Percentiles rank a stretch among this genome's conserved stretches.
Conservation (phyloP, 2,329 filamentous ascomycete species). For the Ceratocystis cacaofunesta region DNA sequence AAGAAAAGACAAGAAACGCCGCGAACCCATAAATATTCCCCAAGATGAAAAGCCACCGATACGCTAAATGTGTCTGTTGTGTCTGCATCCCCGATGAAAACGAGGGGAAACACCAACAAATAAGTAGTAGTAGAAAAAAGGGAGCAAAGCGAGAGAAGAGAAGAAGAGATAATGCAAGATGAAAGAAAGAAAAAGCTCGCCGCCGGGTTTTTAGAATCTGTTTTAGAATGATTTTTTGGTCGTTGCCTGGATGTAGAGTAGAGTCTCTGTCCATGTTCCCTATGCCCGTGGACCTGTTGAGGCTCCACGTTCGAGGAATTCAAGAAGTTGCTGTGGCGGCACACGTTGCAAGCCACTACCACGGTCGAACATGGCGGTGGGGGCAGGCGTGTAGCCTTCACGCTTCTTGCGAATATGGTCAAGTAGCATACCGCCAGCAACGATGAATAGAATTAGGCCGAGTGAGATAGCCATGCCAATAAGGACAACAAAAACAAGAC, state of each 20-base stretch:
- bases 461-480: slow-evolving; percentile 69
- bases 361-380: slow-evolving; percentile 48
- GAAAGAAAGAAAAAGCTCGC: background rate
- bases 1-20: slow-evolving; percentile 10
- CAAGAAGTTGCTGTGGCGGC: slow-evolving; percentile 45
- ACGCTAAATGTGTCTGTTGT: slow-evolving; percentile 1
- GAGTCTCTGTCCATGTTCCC: background rate
- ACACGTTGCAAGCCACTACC: slow-evolving; percentile 44
- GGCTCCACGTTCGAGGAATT: slow-evolving; percentile 35
- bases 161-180: background rate
- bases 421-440: slow-evolving; percentile 57
- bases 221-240: background rate
- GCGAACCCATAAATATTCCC: background rate
- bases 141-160: background rate
- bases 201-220: background rate
- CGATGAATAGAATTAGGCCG: slow-evolving; percentile 60
- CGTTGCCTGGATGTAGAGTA: background rate
- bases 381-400: slow-evolving; percentile 68
- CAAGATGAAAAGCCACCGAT: slow-evolving; percentile 5
- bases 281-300: slow-evolving; percentile 33
- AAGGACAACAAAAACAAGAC: slow-evolving; percentile 63
- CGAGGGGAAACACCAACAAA: slow-evolving; percentile 3
- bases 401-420: slow-evolving; percentile 63
- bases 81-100: slow-evolving; percentile 4
- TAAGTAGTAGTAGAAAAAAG: background rate